Evolutionary conservation across 352 stramenopile species (phyloP), one percentile per base, ranked within the genome.

Genomic region (Globisporangium ultimum): DNA sequence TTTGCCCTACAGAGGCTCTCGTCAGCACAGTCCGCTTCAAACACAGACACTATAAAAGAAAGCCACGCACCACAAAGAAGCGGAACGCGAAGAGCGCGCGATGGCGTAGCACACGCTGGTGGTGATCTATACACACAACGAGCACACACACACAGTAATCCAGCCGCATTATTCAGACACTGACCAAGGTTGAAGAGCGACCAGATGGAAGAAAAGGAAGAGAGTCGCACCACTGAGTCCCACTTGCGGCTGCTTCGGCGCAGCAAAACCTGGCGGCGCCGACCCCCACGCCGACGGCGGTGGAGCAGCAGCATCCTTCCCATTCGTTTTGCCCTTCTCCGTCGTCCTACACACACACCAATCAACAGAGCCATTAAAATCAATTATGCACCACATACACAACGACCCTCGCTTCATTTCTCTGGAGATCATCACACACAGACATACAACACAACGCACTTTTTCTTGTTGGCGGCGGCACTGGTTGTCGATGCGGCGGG

Each of bases 31-130:
- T 12, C 20, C 7, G 22, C 15, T 36, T 54, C 28, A 67, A 46
- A 21, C n/a, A 18, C 21, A 32, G 7, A n/a, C n/a, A 7, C 32
- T 3, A 32, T 5, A 32, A 32, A 2, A 32, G 17, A 38, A 13
- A 21, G 9, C 0, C 10, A 59, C 68, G 20, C 21, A 76, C 68
- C 52, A 94, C 83, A 38, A 91, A 68, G 61, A 86, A 92, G 38
- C 83, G 80, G 71, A 91, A 94, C 17, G 79, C 83, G 61, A 91
- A 94, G 38, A 94, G 66, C 22, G 80, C 71, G 46, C 85, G 85
- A 65, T 94, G 85, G 51, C 85, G 82, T 22, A 94, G 61, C 24
- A 90, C 61, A 21, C 85, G 72, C 62, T 89, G 67, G 41, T 92
- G 74, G 21, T 69, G 68, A 15, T 86, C 80, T 90, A 32, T 15